Percentiles rank a stretch among this genome's conserved stretches.
Conservation (phyloP, 116 monocot species). For the Papilionanthe hybrid region DNA sequence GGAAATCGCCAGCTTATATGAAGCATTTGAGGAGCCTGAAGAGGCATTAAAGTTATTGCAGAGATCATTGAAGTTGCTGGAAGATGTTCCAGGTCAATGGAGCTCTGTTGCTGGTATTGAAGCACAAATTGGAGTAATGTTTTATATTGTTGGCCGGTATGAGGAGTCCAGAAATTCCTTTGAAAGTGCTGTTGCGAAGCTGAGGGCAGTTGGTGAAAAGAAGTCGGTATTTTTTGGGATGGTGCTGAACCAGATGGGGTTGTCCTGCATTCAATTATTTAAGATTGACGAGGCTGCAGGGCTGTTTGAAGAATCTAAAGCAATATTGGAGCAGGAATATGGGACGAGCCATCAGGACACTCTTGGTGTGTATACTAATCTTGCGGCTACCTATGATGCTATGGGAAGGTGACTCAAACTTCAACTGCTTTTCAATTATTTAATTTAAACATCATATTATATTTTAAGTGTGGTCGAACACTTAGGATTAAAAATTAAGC, state of each 20-base stretch:
- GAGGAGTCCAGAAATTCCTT: conserved; percentile 58
- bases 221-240: conserved; percentile 92
- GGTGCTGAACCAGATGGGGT: conserved; percentile 91
- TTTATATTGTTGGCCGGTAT: conserved; percentile 77
- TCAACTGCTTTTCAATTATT: not conserved
- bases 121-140: conserved; percentile 93
- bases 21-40: conserved; percentile 75
- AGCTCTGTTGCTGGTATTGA: conserved; percentile 87
- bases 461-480: not conserved
- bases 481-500: not conserved
- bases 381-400: conserved; percentile 98
- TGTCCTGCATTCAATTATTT: conserved; percentile 86
- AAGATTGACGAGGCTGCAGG: conserved; percentile 90
- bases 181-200: conserved; percentile 71
- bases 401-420: conserved; percentile 83
- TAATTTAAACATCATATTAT: not conserved
- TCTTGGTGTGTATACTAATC: conserved; percentile 92
- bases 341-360: conserved; percentile 78
- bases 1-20: conserved; percentile 84
- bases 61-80: conserved; percentile 67
- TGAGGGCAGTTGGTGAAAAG: conserved; percentile 85
- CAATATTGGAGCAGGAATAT: conserved; percentile 77
- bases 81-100: conserved; percentile 77
- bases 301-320: conserved; percentile 85
- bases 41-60: conserved; percentile 86